phyloP scores from a whole-genome alignment of 148 eudicot genomes.

The Rheum nobile region DNA sequence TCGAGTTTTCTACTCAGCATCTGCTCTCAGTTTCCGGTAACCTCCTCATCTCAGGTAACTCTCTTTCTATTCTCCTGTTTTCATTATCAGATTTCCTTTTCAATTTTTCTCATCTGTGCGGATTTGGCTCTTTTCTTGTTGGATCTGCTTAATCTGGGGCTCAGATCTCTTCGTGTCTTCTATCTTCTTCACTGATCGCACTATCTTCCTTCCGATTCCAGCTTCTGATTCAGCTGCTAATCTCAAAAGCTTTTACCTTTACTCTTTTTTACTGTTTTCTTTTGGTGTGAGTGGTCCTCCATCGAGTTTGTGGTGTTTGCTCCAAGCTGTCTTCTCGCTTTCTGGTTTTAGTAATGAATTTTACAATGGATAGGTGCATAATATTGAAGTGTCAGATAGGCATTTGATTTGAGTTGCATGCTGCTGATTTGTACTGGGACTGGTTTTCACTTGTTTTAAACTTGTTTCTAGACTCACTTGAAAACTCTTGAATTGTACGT shows the following conservation, averaged over 20 bases:
- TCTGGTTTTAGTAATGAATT: not conserved
- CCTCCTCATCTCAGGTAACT: not conserved
- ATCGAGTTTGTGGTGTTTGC: not conserved
- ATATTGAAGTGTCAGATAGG: not conserved
- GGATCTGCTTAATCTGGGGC: not conserved
- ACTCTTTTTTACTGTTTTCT: not conserved
- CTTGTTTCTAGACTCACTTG: no score
- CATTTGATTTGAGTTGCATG: not conserved
- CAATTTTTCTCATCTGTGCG: not conserved
- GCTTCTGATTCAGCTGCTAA: not conserved
- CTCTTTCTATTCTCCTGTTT: not conserved
- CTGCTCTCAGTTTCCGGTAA: not conserved
- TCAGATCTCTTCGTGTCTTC: not conserved
- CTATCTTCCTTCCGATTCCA: not conserved
- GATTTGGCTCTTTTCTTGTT: not conserved
- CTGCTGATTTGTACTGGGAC: not conserved
- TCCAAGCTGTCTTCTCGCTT: not conserved
- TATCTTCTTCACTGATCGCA: not conserved
- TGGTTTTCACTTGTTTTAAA: not conserved
- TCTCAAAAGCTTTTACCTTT: not conserved
- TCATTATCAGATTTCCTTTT: not conserved
- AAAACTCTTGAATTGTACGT: no score
- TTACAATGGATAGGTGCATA: not conserved
- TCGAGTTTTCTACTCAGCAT: not conserved
- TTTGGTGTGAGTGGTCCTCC: not conserved